Base-by-base conservation (phyloP, 2,329 filamentous ascomycete species). In the Moelleriella libera region DNA sequence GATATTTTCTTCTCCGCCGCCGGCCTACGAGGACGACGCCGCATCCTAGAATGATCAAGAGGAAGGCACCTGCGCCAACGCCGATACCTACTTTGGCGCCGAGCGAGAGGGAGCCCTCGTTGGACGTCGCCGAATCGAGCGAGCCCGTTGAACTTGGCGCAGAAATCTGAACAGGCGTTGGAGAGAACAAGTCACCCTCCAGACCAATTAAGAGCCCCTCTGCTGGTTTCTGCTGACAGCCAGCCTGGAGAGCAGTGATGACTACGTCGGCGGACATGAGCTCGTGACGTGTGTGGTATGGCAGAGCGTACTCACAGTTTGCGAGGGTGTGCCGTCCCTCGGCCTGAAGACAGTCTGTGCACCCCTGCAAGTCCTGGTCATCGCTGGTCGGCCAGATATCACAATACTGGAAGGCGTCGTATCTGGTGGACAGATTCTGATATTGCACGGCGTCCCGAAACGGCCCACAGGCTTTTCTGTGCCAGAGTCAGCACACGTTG, bases 61-160 rank as follows among this genome's bases (percentile, higher is more conserved):
- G 12, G 0, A 75, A 46, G 6, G 69, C 64, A 0, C 81, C 52
- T 0, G 65, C 70, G 5, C 70, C 77, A 28, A 76, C 65, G 11
- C 70, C 74, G 46, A 82, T 75, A 51, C 77, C 79, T 0, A 80
- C 75, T 47, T 78, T 75, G 10, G 68, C 73, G 5, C 71, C 75
- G 1, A 80, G 63, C 2, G 62, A 68, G 6, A 82, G 57, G 0
- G 74, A 66, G 0, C 72, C 70, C 0, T 64, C 49, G 4, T 66
- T 62, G 34, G 64, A 58, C 56, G 69, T 68, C 31, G 66, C 59
- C 0, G 66, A 62, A 41, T 66, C 51, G n/a, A 70, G 59, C 0
- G 63, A 61, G 6, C 66, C 61, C 0, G 63, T 62, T 0, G 69
- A 62, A 0, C 68, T 63, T 0, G 78, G 74, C 0, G 64, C 62